Conservation (phyloP, 768 basidiomycete species). For the Inosperma sp. region DNA sequence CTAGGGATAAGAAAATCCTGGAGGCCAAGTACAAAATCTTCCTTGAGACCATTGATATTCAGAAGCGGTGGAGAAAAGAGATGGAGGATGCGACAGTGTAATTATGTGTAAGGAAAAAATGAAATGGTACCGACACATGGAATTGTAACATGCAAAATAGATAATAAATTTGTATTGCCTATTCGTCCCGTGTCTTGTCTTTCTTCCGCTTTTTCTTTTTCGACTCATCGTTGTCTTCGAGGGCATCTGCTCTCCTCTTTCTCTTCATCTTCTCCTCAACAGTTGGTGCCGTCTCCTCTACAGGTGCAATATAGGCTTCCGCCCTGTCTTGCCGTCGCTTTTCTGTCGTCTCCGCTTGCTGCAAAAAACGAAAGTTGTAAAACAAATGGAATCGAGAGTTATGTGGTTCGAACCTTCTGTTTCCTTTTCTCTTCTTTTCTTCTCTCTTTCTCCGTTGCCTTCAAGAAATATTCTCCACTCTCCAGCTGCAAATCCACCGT, state of each 20-base stretch:
- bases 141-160: too few species aligned
- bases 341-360: constrained; percentile 78
- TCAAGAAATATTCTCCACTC: constrained; percentile 98
- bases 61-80: constrained; percentile 79
- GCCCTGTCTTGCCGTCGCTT: constrained; percentile 76
- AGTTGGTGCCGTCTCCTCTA: constrained; percentile 66
- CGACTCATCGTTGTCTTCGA: constrained; percentile 40
- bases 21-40: constrained; percentile 95
- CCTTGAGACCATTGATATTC: constrained; percentile 80
- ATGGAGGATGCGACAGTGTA: constrained; percentile 54
- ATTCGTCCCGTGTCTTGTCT: constrained; percentile 21
- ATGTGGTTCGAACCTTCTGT: constrained; percentile 76
- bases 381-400: background rate
- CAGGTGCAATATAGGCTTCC: constrained; percentile 83
- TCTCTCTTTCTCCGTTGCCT: constrained; percentile 78
- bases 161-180: too few species aligned
- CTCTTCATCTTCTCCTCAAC: constrained; percentile 71
- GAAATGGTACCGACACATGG: too few species aligned
- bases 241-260: constrained; percentile 40
- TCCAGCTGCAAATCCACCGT: constrained; percentile 96
- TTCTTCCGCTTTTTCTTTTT: constrained; percentile 34
- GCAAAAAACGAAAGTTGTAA: constrained; percentile 7
- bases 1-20: constrained; percentile 67
- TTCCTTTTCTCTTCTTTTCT: constrained; percentile 66
- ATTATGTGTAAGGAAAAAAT: too few species aligned